Base-by-base conservation (phyloP, 2,329 filamentous ascomycete species). In the Achaetomium macrosporum region DNA sequence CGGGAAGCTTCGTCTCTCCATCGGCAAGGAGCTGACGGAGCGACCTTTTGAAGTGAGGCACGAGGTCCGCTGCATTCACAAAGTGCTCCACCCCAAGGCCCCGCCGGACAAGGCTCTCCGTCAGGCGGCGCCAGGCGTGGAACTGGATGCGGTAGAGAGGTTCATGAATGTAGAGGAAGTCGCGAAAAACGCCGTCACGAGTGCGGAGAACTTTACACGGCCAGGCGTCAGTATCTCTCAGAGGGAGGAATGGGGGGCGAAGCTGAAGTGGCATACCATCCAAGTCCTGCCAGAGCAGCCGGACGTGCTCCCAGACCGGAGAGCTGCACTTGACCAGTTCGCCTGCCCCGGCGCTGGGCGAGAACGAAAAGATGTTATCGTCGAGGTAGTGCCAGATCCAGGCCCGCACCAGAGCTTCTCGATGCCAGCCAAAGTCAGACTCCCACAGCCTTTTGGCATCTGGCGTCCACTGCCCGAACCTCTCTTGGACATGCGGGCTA, bases 351-450 rank as follows among this genome's bases (percentile, higher is more conserved):
- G 11, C 35, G 7, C 15, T 19, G 8, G 17, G 16, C 15, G 19
- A 46, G 19, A 19, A 37, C 6, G 37, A n/a, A 5, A 46, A 25
- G 44, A 15, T 25, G 25, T 6, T 39, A 15, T 5, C 35, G 7
- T 25, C 44, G 12, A 46, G 33, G 16, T 46, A 46, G 15, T 37
- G 44, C 44, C 44, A 46, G 35, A 46, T 39, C 44, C 44, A 46
- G 8, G 35, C 44, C 17, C 35, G 19, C 33, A 46, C 33, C 10
- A 37, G 33, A 13, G 44, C 33, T 7, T 30, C 33, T n/a, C 11
- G 44, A 29, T 46, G 44, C 1, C 5, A 7, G 5, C 5, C 3
- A 39, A 46, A 39, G 19, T 37, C 44, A 7, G 44, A 46, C 15
- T 37, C 33, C 33, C 44, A 46, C 19, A 46, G 44, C 15, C 37